A percentile compares a stretch with the other conserved stretches of the same genome.
Evolutionary conservation across 2,329 filamentous ascomycete genomes (phyloP).

Genomic region (Arthrocladium fulminans): DNA sequence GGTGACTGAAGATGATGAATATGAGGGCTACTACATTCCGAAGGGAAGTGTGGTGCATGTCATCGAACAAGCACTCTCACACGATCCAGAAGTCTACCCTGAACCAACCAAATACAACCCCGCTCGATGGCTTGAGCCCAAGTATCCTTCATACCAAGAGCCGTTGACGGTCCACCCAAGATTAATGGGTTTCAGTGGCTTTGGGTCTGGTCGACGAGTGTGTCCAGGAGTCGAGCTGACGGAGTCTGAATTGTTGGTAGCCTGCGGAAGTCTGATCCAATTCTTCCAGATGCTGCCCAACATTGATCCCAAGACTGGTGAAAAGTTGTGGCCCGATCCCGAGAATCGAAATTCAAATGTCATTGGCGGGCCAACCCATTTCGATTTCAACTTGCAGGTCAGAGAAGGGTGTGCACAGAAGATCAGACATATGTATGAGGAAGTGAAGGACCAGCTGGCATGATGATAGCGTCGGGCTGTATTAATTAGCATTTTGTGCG

Average conservation of each 20-base stretch:
- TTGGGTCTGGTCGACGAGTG: conserved; percentile 26
- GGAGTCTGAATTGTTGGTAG: conserved; percentile 22
- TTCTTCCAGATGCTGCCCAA: conserved; percentile 21
- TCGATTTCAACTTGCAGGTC: background rate
- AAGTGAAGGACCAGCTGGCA: background rate
- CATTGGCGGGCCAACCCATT: conserved; percentile 4
- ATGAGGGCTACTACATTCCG: conserved; percentile 43
- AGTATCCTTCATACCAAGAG: conserved; percentile 45
- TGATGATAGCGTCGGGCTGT: too few relatives aligned
- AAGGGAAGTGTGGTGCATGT: conserved; percentile 39
- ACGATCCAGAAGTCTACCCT: conserved; percentile 33
- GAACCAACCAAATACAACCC: conserved; percentile 35
- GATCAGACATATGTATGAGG: background rate
- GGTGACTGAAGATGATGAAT: conserved; percentile 40
- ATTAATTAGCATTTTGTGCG: too few relatives aligned
- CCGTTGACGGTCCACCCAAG: conserved; percentile 27
- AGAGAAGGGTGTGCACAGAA: background rate
- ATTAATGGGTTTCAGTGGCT: conserved; percentile 23
- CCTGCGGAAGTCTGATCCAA: conserved; percentile 22
- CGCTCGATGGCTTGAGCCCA: conserved; percentile 43
- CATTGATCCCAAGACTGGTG: conserved; percentile 15
- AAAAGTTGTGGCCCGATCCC: conserved; percentile 19
- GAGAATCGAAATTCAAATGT: conserved; percentile 19
- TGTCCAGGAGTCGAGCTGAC: conserved; percentile 25
- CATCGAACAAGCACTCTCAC: conserved; percentile 39